Conservation (phyloP, 257 asterid genomes). For the Nicotiana obtusifolia region DNA sequence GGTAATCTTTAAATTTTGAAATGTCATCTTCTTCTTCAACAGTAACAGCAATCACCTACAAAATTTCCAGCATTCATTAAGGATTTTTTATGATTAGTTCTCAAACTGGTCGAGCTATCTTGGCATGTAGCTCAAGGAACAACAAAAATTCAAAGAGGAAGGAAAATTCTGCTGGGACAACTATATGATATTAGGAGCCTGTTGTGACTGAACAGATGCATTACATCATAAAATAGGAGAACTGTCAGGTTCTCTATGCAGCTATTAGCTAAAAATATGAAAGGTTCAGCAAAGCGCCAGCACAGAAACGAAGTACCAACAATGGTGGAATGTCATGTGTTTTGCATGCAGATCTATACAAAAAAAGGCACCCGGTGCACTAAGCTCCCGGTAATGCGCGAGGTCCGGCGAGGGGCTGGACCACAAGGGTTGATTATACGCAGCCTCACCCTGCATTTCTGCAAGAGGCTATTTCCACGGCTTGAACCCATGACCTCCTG, state of each 20-base stretch:
- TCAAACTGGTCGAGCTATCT: neutral
- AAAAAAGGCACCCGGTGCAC: too few relatives aligned
- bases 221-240: neutral
- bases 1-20: slow-evolving; percentile 70
- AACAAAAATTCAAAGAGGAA: neutral
- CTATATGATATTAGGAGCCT: neutral
- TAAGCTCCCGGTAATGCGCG: too few relatives aligned
- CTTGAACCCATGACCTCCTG: too few relatives aligned
- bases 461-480: too few relatives aligned
- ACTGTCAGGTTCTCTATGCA: neutral
- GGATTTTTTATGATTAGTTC: neutral
- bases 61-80: neutral
- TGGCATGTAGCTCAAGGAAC: slow-evolving; percentile 8
- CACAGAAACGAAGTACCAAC: neutral
- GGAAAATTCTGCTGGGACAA: neutral
- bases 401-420: too few relatives aligned
- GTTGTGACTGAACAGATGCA: neutral
- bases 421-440: too few relatives aligned
- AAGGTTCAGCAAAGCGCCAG: neutral
- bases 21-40: slow-evolving; percentile 88
- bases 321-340: too few relatives aligned
- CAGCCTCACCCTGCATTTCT: too few relatives aligned
- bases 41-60: slow-evolving; percentile 69
- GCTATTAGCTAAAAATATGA: neutral
- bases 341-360: too few relatives aligned